Conservation (phyloP, 495 filamentous ascomycete species). For the Xylaria telfairii region DNA sequence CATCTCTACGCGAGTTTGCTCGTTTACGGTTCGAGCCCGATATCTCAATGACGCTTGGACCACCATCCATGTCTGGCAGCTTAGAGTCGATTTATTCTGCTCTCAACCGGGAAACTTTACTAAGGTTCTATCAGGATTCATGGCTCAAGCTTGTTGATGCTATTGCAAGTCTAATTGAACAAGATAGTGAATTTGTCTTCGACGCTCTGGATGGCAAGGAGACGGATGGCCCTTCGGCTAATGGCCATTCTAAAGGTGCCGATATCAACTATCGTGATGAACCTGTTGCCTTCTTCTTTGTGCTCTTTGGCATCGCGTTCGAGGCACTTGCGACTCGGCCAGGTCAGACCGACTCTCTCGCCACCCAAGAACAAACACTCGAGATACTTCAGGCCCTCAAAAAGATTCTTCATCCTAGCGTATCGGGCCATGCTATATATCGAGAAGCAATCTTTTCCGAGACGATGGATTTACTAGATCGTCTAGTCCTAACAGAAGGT, state of each 20-base stretch:
- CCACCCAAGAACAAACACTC: slow-evolving; percentile 79
- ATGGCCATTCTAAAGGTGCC: slow-evolving; percentile 59
- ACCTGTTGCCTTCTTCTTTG: slow-evolving; percentile 98
- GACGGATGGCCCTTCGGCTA: slow-evolving; percentile 53
- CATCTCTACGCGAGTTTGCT: slow-evolving; percentile 92
- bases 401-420: slow-evolving; percentile 93
- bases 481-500: slow-evolving; percentile 89
- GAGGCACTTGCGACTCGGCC: slow-evolving; percentile 88
- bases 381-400: slow-evolving; percentile 90
- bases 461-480: slow-evolving; percentile 92
- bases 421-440: slow-evolving; percentile 95
- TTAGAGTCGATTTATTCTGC: slow-evolving; percentile 92
- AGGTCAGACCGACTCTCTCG: slow-evolving; percentile 68
- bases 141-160: slow-evolving; percentile 98
- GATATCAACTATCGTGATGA: slow-evolving; percentile 98
- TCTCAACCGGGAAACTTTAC: slow-evolving; percentile 88
- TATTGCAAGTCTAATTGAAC: slow-evolving; percentile 95
- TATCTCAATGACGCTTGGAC: slow-evolving; percentile 84
- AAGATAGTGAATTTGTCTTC: slow-evolving; percentile 96
- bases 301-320: slow-evolving; percentile 94
- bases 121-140: slow-evolving; percentile 96
- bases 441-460: slow-evolving; percentile 95
- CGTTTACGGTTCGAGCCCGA: slow-evolving; percentile 94
- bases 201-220: slow-evolving; percentile 92
- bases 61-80: slow-evolving; percentile 74